Evolutionary conservation across 306 rosid species (phyloP).

Genomic region (Hippophae rhamnoides): DNA sequence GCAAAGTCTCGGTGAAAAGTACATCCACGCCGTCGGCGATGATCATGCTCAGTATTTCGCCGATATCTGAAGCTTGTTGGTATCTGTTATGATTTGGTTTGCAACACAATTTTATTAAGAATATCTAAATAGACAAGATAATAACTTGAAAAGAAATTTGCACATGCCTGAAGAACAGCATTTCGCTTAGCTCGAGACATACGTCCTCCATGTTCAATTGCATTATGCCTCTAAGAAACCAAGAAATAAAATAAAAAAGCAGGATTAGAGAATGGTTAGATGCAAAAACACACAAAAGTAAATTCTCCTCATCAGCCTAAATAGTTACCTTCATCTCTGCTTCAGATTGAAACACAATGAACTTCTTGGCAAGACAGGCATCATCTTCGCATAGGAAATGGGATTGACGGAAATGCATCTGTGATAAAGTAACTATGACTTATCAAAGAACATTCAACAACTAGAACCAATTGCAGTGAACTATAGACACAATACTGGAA

Average conservation of each 20-base stretch:
- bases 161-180: constrained; percentile 81
- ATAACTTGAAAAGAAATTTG: too few relatives aligned
- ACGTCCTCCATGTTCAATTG: constrained; percentile 86
- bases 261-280: background rate
- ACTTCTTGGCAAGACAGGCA: constrained; percentile 76
- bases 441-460: background rate
- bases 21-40: constrained; percentile 61
- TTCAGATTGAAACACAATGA: constrained; percentile 76
- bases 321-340: constrained; percentile 76
- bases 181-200: constrained; percentile 92
- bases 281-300: constrained; percentile 9
- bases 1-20: constrained; percentile 56
- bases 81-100: constrained; percentile 36
- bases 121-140: background rate
- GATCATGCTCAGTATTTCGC: constrained; percentile 57
- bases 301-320: constrained; percentile 5
- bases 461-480: background rate
- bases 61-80: constrained; percentile 80
- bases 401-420: constrained; percentile 85
- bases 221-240: constrained; percentile 65
- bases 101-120: constrained; percentile 2
- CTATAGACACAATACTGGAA: background rate
- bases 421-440: background rate
- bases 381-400: constrained; percentile 98
- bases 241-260: background rate